Evolutionary conservation across 805 yeast species (phyloP), one percentile per base, ranked within the genome.

Genomic region (Lipomyces chichibuensis): DNA sequence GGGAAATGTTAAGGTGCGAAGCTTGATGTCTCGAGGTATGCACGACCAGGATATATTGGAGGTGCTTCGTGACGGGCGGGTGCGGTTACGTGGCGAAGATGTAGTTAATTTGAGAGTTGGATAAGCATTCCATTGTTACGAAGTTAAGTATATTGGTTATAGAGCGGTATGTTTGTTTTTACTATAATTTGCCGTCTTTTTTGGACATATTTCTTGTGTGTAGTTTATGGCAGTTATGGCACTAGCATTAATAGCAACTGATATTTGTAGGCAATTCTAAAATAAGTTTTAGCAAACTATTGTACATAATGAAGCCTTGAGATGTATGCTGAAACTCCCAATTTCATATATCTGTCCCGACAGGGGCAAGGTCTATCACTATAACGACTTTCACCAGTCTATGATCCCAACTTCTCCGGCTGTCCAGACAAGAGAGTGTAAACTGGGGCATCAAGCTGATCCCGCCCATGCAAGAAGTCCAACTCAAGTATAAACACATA

Each of bases 391-490:
- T n/a, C 23, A 43, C 20, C 49, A 1, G 49, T 43, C 23, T 43
- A 43, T n/a, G 49, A 43, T n/a, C 49, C 70, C 33, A 69, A 53
- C 57, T 69, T 69, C 49, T 65, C 66, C 4, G 65, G 64, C 64
- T 72, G 74, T 25, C 74, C 74, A n/a, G 68, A 65, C 74, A 95
- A 83, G 71, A 95, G 84, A 56, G 99, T 95, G 83, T 86, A 93
- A n/a, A 90, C 89, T 39, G 94, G 96, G 56, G 95, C 92, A 65
- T 83, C 84, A 74, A 95, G 87, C 81, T 86, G 89, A 65, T 90
- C 93, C 80, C 97, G 88, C 72, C 99, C 99, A 77, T 92, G 89
- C 77, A 95, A 86, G 86, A 94, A 95, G 76, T 91, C 94, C 75
- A 95, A 87, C 81, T 95, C 99, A 91, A 95, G 87, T 57, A 95